Percentiles rank a stretch among this genome's conserved stretches.
Evolutionary conservation across 1,139 yeast species (phyloP).

Genomic region (Sugiyamaella japonica): DNA sequence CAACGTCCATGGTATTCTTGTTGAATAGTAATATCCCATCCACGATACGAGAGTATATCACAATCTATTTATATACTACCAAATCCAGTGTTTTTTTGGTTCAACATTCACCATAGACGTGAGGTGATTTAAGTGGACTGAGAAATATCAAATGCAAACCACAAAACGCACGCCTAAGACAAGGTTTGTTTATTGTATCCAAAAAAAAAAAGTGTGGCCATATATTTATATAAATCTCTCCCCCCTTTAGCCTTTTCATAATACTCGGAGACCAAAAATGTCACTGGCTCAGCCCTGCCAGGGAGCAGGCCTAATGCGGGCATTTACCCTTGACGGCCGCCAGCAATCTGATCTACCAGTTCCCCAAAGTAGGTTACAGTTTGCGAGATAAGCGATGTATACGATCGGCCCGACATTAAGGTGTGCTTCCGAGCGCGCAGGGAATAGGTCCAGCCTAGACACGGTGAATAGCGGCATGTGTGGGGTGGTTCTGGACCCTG

Average conservation of each 20-base stretch:
- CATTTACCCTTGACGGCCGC: neutral
- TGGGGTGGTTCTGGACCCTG: neutral
- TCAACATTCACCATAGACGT: too few relatives aligned
- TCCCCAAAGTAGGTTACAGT: neutral
- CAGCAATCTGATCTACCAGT: neutral
- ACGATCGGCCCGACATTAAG: neutral
- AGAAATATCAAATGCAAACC: neutral
- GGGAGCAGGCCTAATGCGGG: neutral
- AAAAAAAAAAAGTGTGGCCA: too few relatives aligned
- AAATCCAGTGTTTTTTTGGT: too few relatives aligned
- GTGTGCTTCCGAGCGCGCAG: neutral
- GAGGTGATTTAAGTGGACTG: neutral
- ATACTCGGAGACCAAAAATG: neutral
- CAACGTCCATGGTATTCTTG: constrained; percentile 89
- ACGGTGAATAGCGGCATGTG: neutral
- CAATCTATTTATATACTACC: neutral
- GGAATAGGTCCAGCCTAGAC: too few relatives aligned
- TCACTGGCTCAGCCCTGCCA: neutral
- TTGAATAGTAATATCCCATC: too few relatives aligned
- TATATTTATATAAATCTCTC: too few relatives aligned
- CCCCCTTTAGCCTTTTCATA: neutral
- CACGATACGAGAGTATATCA: too few relatives aligned
- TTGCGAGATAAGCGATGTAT: constrained; percentile 10
- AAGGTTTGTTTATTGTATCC: neutral
- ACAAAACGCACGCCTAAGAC: neutral